phyloP scores from a whole-genome alignment of 2,329 filamentous ascomycete genomes.

The Calonectria henricotiae region DNA sequence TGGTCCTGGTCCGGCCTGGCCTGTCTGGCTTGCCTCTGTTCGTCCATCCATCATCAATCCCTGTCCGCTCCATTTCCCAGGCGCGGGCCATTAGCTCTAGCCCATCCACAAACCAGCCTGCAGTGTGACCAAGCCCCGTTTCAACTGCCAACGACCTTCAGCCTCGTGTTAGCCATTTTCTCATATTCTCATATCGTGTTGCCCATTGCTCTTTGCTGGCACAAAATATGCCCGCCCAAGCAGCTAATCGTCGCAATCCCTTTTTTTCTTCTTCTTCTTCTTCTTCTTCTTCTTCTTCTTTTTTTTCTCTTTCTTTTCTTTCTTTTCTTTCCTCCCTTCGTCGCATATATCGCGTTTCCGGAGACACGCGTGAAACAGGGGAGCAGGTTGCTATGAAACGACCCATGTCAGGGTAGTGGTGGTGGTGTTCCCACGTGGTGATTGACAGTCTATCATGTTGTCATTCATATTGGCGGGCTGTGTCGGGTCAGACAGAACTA shows the following conservation, averaged over 20 bases:
- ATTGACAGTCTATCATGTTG: neutral
- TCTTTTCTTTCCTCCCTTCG: slow-evolving; percentile 8
- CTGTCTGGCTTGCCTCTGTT: slow-evolving; percentile 8
- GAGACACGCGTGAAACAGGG: slow-evolving; percentile 31
- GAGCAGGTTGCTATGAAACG: slow-evolving; percentile 21
- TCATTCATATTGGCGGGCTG: neutral
- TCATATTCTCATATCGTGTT: neutral
- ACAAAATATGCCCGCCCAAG: too few species aligned
- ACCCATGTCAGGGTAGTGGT: slow-evolving; percentile 15
- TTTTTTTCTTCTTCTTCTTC: neutral
- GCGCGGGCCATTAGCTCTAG: slow-evolving; percentile 4
- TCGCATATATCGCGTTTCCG: slow-evolving; percentile 8
- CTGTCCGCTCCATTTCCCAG: slow-evolving; percentile 1
- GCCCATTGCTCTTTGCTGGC: neutral
- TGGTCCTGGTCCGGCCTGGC: slow-evolving; percentile 12
- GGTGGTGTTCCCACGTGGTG: slow-evolving; percentile 19
- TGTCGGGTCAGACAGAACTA: neutral
- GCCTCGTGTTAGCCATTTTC: slow-evolving; percentile 1
- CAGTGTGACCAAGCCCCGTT: slow-evolving; percentile 28
- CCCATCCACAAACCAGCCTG: slow-evolving; percentile 13
- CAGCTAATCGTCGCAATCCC: too few species aligned
- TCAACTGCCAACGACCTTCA: slow-evolving; percentile 17
- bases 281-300: too few species aligned
- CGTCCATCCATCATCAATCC: slow-evolving; percentile 5
- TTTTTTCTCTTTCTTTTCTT: too few species aligned